These are phyloP conservation scores for Globisporangium iwayamae DNA, from an alignment of 352 stramenopile genomes.

Conservation along the genomic window DNA sequence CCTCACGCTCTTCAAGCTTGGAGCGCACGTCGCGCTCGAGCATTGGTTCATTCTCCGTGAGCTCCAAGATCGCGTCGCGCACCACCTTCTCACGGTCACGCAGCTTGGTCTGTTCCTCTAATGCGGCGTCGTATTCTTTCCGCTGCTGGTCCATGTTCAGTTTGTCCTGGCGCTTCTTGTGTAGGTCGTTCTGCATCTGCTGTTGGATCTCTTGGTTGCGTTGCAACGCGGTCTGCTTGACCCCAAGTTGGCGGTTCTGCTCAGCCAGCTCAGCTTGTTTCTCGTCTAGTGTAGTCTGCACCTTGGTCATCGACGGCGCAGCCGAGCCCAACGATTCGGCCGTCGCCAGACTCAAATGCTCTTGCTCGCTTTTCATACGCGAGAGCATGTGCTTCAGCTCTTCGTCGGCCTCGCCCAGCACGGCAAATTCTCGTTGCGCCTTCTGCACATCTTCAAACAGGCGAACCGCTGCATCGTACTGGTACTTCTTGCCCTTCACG, in stretches of 20 bases:
- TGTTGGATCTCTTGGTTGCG: slow-evolving; percentile 42
- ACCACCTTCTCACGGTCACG: slow-evolving; percentile 55
- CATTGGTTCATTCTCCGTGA: slow-evolving; percentile 36
- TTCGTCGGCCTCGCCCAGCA: slow-evolving; percentile 26
- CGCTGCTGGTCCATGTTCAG: slow-evolving; percentile 42
- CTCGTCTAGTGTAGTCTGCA: slow-evolving; percentile 39
- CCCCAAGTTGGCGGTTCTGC: slow-evolving; percentile 43
- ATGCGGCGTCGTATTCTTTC: slow-evolving; percentile 46
- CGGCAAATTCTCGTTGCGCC: slow-evolving; percentile 31
- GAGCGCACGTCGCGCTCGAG: slow-evolving; percentile 37
- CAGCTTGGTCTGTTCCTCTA: slow-evolving; percentile 48
- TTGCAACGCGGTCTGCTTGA: slow-evolving; percentile 51
- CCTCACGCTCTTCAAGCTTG: slow-evolving; percentile 42
- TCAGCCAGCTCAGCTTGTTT: slow-evolving; percentile 53
- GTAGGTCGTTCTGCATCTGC: slow-evolving; percentile 60
- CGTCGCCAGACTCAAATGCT: slow-evolving; percentile 26
- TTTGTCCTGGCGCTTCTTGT: slow-evolving; percentile 60
- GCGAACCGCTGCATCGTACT: slow-evolving; percentile 16
- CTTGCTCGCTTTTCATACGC: slow-evolving; percentile 34
- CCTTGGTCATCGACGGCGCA: slow-evolving; percentile 32
- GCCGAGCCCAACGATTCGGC: slow-evolving; percentile 31
- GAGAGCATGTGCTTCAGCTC: slow-evolving; percentile 29
- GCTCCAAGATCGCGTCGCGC: slow-evolving; percentile 35
- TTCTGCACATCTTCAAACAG: slow-evolving; percentile 32
- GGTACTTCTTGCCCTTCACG: slow-evolving; percentile 41